Evolutionary conservation across 208 protist species (phyloP).

Genomic region (Leishmania aethiopica): DNA sequence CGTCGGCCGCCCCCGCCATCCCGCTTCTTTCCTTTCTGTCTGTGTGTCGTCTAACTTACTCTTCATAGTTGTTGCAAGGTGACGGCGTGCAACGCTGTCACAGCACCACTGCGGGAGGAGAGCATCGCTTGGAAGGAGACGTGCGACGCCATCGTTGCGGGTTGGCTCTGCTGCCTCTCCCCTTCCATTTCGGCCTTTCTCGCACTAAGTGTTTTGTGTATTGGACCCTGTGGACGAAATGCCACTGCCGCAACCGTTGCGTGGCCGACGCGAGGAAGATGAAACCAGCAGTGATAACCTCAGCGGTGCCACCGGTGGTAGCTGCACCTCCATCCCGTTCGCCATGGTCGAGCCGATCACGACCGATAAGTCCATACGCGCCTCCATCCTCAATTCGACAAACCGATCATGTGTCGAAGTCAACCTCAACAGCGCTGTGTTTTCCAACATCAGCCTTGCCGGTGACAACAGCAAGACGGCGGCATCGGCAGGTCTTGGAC

Average conservation of each 20-base stretch:
- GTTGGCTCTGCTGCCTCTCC: background rate
- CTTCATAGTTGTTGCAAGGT: background rate
- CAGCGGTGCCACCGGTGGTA: background rate
- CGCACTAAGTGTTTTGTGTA: background rate
- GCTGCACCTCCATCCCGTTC: conserved; percentile 1
- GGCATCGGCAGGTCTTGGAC: background rate
- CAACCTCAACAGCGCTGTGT: conserved; percentile 13
- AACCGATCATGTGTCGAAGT: conserved; percentile 9
- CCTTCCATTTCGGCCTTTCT: background rate
- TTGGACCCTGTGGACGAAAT: background rate
- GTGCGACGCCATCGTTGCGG: background rate
- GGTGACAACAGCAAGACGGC: background rate
- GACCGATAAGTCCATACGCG: conserved; percentile 2
- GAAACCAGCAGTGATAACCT: background rate
- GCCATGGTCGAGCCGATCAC: conserved; percentile 10
- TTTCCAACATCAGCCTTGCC: conserved; percentile 12
- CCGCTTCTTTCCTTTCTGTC: background rate
- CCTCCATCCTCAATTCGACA: conserved; percentile 1
- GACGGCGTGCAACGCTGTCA: background rate
- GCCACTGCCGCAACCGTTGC: background rate
- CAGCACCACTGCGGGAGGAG: background rate
- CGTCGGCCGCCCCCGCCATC: background rate
- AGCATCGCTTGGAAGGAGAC: background rate
- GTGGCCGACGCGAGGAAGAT: background rate
- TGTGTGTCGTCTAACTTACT: background rate